Percentiles rank a stretch among this genome's conserved stretches.
These are phyloP conservation scores for Colletotrichum phormii DNA, from an alignment of 2,329 filamentous ascomycete genomes.

Conservation along the genomic window DNA sequence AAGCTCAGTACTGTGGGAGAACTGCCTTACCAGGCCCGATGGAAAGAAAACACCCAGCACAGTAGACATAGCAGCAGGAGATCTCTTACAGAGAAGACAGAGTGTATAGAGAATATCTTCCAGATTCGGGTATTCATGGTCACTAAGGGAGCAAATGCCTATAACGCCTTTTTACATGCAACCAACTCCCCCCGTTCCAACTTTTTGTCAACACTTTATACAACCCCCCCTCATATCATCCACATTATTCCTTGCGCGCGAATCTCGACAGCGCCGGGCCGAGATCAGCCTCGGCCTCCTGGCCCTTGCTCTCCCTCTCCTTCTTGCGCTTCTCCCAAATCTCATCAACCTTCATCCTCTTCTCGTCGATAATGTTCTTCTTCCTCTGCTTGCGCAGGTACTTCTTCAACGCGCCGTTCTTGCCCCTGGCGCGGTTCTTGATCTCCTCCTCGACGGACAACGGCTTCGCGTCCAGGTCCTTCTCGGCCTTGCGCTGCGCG, in stretches of 20 bases:
- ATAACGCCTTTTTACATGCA: constrained; percentile 39
- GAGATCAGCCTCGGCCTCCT: constrained; percentile 77
- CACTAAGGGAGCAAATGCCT: constrained; percentile 35
- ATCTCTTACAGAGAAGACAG: background rate
- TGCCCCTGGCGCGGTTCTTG: constrained; percentile 84
- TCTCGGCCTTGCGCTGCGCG: constrained; percentile 80
- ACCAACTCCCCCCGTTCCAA: constrained; percentile 31
- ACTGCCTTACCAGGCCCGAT: no score
- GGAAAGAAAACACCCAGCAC: background rate
- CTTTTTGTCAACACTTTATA: constrained; percentile 23
- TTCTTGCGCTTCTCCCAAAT: constrained; percentile 79
- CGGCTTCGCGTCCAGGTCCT: constrained; percentile 79
- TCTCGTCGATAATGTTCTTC: constrained; percentile 96
- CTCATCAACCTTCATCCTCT: constrained; percentile 86
- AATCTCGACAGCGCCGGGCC: constrained; percentile 91
- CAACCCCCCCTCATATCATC: background rate
- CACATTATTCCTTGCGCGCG: constrained; percentile 72
- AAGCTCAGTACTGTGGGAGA: no score
- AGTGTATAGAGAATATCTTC: constrained; percentile 13
- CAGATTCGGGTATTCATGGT: constrained; percentile 38
- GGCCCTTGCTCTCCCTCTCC: constrained; percentile 70
- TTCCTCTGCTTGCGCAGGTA: constrained; percentile 92
- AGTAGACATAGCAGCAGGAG: background rate
- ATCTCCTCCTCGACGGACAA: constrained; percentile 70
- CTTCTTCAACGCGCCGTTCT: constrained; percentile 89